Evolutionary conservation across 148 eudicot species (phyloP).

Genomic region (Amaranthus cruentus): DNA sequence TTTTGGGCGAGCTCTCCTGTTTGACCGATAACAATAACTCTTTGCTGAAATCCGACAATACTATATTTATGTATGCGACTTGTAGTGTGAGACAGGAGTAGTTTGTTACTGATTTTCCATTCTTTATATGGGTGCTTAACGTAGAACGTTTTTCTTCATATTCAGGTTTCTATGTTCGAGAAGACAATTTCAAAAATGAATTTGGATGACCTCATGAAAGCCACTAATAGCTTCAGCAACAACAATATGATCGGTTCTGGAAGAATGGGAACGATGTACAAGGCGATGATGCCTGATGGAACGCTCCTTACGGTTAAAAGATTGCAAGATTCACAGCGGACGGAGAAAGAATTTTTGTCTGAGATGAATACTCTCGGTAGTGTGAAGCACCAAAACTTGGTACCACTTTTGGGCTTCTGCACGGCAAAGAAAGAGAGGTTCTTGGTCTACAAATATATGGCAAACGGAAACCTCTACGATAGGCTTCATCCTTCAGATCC

Average conservation of each 20-base stretch:
- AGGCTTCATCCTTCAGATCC: constrained; percentile 36
- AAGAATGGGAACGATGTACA: constrained; percentile 43
- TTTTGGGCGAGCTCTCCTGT: too few relatives aligned
- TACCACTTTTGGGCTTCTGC: constrained; percentile 48
- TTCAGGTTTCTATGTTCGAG: constrained; percentile 51
- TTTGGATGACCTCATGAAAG: constrained; percentile 48
- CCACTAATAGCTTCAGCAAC: constrained; percentile 45
- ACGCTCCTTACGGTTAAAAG: constrained; percentile 41
- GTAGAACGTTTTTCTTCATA: neutral
- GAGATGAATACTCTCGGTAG: constrained; percentile 52
- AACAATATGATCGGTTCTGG: constrained; percentile 36
- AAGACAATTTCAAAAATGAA: constrained; percentile 40
- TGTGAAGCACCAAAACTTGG: constrained; percentile 44
- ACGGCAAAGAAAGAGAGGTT: constrained; percentile 45
- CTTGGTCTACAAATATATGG: constrained; percentile 44
- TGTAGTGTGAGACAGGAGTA: neutral
- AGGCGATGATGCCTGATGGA: constrained; percentile 40
- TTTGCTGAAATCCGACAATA: too few relatives aligned
- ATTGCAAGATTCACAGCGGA: constrained; percentile 40
- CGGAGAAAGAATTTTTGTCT: constrained; percentile 41
- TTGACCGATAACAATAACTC: too few relatives aligned
- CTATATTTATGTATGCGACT: too few relatives aligned
- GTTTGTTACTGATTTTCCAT: neutral
- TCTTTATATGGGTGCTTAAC: neutral
- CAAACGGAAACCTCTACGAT: constrained; percentile 38